Evolutionary conservation across 2,329 filamentous ascomycete genomes (phyloP).

Genomic region (Parafenestella ontariensis): DNA sequence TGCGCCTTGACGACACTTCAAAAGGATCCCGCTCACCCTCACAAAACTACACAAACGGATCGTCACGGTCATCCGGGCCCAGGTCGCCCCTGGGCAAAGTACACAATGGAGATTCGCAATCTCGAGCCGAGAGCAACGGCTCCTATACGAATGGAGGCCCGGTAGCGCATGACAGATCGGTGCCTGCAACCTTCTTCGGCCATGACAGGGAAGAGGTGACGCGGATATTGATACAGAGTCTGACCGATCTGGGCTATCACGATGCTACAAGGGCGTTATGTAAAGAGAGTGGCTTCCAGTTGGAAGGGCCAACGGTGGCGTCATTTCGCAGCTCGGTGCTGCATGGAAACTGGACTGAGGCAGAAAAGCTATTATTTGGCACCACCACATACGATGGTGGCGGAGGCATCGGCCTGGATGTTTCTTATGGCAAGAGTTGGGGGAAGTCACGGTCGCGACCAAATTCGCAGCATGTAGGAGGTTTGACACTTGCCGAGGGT

Average conservation of each 20-base stretch:
- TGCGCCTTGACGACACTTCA: constrained; percentile 54
- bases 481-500: constrained; percentile 75
- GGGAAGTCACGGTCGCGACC: constrained; percentile 36
- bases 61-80: constrained; percentile 43
- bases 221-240: constrained; percentile 86
- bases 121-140: constrained; percentile 53
- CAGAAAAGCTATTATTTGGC: constrained; percentile 80
- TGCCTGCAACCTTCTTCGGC: constrained; percentile 70
- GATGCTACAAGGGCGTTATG: constrained; percentile 76
- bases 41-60: constrained; percentile 49
- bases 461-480: constrained; percentile 52
- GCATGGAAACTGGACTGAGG: constrained; percentile 79
- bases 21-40: constrained; percentile 47
- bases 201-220: constrained; percentile 94
- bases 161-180: constrained; percentile 37
- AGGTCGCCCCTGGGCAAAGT: constrained; percentile 45
- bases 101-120: constrained; percentile 51
- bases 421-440: constrained; percentile 43
- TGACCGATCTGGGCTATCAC: constrained; percentile 87
- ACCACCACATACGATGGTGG: constrained; percentile 54
- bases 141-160: constrained; percentile 52
- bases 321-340: constrained; percentile 83
- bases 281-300: constrained; percentile 82
- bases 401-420: constrained; percentile 49
- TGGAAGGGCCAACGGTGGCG: constrained; percentile 87